Conservation (phyloP, 768 basidiomycete genomes). For the Boletus subcaerulescens region DNA sequence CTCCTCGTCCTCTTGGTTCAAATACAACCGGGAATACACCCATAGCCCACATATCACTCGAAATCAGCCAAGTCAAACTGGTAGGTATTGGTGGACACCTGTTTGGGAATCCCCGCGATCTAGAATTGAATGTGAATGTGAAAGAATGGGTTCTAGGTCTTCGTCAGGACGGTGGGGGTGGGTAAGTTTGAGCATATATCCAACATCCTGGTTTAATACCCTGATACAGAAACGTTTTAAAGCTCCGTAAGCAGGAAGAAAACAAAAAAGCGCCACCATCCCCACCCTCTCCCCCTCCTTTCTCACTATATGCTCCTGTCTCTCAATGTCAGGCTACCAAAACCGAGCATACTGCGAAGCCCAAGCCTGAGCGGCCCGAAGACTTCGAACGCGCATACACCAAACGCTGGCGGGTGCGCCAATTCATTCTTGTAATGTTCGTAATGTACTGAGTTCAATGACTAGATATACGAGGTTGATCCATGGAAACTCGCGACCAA, state of each 20-base stretch:
- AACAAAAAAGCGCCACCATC: slow-evolving; percentile 3
- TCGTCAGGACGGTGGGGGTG: slow-evolving; percentile 53
- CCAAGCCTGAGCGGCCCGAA: slow-evolving; percentile 5
- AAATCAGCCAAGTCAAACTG: slow-evolving; percentile 43
- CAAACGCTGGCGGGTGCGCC: slow-evolving; percentile 29
- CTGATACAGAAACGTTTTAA: slow-evolving; percentile 41
- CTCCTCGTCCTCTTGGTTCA: slow-evolving; percentile 47
- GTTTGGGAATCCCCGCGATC: slow-evolving; percentile 50
- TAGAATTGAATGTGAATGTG: slow-evolving; percentile 42
- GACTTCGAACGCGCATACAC: slow-evolving; percentile 14
- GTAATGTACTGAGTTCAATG: not conserved
- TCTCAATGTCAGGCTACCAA: not conserved
- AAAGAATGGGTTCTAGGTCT: slow-evolving; percentile 56
- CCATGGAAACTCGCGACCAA: slow-evolving; percentile 13
- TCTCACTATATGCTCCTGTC: not conserved
- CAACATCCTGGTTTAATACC: not conserved
- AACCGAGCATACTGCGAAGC: slow-evolving; percentile 1
- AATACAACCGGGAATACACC: slow-evolving; percentile 38
- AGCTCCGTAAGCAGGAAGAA: slow-evolving; percentile 40
- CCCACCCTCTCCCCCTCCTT: slow-evolving; percentile 8
- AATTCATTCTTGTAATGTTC: not conserved
- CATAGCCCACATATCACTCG: slow-evolving; percentile 47
- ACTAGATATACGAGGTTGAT: slow-evolving; percentile 13
- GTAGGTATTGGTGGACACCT: slow-evolving; percentile 41
- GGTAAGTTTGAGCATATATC: slow-evolving; percentile 41